These are phyloP conservation scores for Gossypium mustelinum DNA, from an alignment of 345 rosid species.

Conservation along the genomic window DNA sequence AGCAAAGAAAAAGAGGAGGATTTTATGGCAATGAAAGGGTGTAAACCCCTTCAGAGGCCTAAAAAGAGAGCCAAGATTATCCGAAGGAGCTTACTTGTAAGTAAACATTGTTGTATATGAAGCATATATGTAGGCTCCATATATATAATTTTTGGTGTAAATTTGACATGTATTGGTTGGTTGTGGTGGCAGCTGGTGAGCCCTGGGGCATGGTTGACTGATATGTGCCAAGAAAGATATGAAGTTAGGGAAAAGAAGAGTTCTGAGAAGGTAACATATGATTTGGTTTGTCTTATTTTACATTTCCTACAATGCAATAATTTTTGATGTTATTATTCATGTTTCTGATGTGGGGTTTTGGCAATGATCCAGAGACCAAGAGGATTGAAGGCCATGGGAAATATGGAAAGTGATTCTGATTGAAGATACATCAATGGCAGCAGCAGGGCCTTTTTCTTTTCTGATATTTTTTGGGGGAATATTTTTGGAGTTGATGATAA, in stretches of 20 bases:
- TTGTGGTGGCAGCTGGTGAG: slow-evolving; percentile 49
- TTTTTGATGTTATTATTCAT: neutral
- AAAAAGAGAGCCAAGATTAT: slow-evolving; percentile 65
- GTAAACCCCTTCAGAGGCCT: slow-evolving; percentile 74
- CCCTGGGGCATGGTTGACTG: slow-evolving; percentile 80
- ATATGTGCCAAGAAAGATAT: slow-evolving; percentile 76
- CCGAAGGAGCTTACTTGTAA: slow-evolving; percentile 65
- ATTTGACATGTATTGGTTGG: slow-evolving; percentile 21
- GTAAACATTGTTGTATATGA: slow-evolving; percentile 6
- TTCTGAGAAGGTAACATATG: slow-evolving; percentile 49
- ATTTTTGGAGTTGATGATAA: slow-evolving; percentile 20
- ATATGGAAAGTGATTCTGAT: slow-evolving; percentile 70
- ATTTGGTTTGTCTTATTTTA: neutral
- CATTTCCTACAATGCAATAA: neutral
- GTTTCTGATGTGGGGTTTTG: no score
- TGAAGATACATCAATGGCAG: slow-evolving; percentile 21
- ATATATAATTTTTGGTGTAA: no score
- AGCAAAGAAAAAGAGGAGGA: slow-evolving; percentile 81
- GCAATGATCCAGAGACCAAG: slow-evolving; percentile 57
- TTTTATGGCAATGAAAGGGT: slow-evolving; percentile 76
- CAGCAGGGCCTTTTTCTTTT: slow-evolving; percentile 20
- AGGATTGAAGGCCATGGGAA: slow-evolving; percentile 75
- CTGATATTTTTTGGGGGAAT: slow-evolving; percentile 15
- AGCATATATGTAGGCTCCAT: no score
- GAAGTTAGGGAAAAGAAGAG: slow-evolving; percentile 78